Conservation (phyloP, 495 filamentous ascomycete genomes). For the Xylaria palmicola region DNA sequence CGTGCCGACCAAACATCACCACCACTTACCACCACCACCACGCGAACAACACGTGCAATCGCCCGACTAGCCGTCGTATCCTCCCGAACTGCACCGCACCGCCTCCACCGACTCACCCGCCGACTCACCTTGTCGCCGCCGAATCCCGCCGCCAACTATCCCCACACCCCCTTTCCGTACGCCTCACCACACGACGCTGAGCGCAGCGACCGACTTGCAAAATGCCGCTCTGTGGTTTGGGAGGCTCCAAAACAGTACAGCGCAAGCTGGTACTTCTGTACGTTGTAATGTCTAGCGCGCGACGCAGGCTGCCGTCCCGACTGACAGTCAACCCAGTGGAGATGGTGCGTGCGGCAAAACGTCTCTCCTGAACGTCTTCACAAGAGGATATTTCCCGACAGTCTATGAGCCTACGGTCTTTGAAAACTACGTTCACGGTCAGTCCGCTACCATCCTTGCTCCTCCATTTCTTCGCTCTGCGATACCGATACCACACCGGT, state of each 20-base stretch:
- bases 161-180: neutral
- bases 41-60: constrained; percentile 11
- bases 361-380: constrained; percentile 96
- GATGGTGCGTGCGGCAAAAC: constrained; percentile 99
- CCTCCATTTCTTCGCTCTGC: neutral
- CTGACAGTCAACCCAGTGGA: constrained; percentile 59
- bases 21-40: too few relatives aligned
- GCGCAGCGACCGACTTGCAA: neutral
- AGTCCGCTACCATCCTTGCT: constrained; percentile 17
- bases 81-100: neutral
- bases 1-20: constrained; percentile 1
- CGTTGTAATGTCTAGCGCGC: constrained; percentile 37
- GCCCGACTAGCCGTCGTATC: neutral
- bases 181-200: neutral
- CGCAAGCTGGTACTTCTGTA: constrained; percentile 97
- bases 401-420: constrained; percentile 99
- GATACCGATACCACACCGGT: neutral
- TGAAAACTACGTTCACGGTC: constrained; percentile 99
- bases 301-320: neutral
- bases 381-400: constrained; percentile 96
- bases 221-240: constrained; percentile 52
- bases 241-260: constrained; percentile 74
- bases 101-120: neutral
- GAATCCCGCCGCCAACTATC: neutral
- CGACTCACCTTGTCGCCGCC: neutral